These are phyloP conservation scores for Panicum hallii DNA, from an alignment of 202 grass and related monocot species.

Conservation along the genomic window DNA sequence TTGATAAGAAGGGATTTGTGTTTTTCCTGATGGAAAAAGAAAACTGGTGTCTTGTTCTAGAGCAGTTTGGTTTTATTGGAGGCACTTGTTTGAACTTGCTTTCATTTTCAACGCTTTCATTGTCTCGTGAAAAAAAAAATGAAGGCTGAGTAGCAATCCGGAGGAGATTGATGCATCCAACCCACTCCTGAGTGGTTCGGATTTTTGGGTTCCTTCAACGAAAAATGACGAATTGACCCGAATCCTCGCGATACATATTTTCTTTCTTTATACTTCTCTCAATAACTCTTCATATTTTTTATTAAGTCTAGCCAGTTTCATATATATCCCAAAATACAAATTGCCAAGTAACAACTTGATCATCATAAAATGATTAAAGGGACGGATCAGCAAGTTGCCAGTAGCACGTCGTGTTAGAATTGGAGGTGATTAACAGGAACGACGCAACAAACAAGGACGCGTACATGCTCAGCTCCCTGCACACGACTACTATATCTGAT, in stretches of 20 bases:
- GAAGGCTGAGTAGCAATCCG: not conserved
- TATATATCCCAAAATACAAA: not conserved
- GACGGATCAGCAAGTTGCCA: slow-evolving; percentile 2
- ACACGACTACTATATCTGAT: slow-evolving; percentile 10
- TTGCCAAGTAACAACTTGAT: slow-evolving; percentile 3
- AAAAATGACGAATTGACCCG: slow-evolving; percentile 34
- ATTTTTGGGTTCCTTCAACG: slow-evolving; percentile 18
- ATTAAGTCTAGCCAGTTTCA: not conserved
- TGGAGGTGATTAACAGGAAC: slow-evolving; percentile 39
- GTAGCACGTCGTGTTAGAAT: slow-evolving; percentile 48
- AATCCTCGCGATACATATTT: not conserved
- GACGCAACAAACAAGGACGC: slow-evolving; percentile 39
- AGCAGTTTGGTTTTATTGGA: slow-evolving; percentile 43
- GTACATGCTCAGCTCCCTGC: not conserved
- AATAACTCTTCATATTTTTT: slow-evolving; percentile 29
- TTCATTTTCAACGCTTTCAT: slow-evolving; percentile 52
- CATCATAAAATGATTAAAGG: slow-evolving; percentile 9
- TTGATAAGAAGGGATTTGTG: slow-evolving; percentile 49
- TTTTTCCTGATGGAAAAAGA: slow-evolving; percentile 30
- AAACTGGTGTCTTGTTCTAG: slow-evolving; percentile 44
- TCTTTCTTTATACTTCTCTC: not conserved
- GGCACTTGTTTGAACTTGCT: slow-evolving; percentile 33
- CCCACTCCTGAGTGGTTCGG: slow-evolving; percentile 28
- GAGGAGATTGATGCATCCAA: slow-evolving; percentile 43
- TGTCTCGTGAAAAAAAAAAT: slow-evolving; percentile 18